Evolutionary conservation across 2,329 filamentous ascomycete species (phyloP), one percentile per base, ranked within the genome.

Genomic region (Aspergillus hiratsukae): DNA sequence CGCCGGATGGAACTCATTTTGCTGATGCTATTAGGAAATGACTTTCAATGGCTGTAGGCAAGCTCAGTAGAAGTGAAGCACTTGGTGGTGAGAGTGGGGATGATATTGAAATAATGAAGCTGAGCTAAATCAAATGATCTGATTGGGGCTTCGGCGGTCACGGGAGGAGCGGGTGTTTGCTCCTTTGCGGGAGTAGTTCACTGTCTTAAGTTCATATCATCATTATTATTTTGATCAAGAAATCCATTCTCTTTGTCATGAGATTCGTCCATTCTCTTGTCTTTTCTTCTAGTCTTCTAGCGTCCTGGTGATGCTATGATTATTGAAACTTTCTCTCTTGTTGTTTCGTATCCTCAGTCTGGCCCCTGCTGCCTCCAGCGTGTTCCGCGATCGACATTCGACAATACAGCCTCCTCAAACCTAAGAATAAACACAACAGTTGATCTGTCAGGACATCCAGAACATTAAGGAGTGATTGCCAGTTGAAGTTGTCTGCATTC

Each of bases 1-100:
- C 89, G 86, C 52, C 92, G 88, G 69, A 97, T 89, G 54, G 88
- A 89, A 54, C 88, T 87, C 91, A 95, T 95, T 48, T 46, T 46
- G 11, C 19, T 21, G 8, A 9, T 43, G 3, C 17, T 35, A 7
- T 7, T 35, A 35, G 31, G 31, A 8, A 37, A 37, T 17, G 14
- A 6, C 31, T 7, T 5, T 17, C 31, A 37, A 37, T 37, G 5
- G 14, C 14, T 14, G 31, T 37, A 3, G 14, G 14, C 31, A 17
- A 17, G 14, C 5, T 17, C 31, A 17, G 6, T 3, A 37, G 41
- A 45, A 23, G 41, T 45, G 19, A 45, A 23, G 19, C 41, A 9
- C 3, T 21, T 23, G 45, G 41, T 48, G 46, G 45, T 37, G 19
- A 43, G 56, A 48, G 45, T 48, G 56, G 50, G 45, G 49, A n/a